Evolutionary conservation across 768 basidiomycete species (phyloP).

Genomic region (Psilocybe tampanensis): DNA sequence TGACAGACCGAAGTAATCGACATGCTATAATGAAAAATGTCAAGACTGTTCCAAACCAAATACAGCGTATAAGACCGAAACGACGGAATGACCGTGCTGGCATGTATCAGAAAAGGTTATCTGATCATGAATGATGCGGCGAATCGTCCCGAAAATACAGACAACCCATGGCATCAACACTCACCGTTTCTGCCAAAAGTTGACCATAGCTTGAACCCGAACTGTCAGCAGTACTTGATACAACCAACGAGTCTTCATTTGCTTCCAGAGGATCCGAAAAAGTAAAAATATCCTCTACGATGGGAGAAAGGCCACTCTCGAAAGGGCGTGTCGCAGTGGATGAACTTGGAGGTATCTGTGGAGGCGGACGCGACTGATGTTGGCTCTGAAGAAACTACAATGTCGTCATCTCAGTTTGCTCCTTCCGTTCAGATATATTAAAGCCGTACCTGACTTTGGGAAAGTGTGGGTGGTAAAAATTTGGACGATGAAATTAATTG

Average conservation of each 20-base stretch:
- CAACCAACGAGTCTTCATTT: constrained; percentile 7
- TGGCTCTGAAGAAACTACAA: constrained; percentile 6
- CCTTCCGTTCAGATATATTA: background rate
- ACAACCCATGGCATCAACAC: background rate
- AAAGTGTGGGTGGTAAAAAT: background rate
- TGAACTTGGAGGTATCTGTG: constrained; percentile 10
- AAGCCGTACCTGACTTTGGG: background rate
- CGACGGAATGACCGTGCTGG: background rate
- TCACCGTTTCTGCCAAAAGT: constrained; percentile 22
- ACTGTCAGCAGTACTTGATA: constrained; percentile 20
- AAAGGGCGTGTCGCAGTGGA: constrained; percentile 25
- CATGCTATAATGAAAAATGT: constrained; percentile 10
- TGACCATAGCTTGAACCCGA: constrained; percentile 33
- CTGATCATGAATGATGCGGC: background rate
- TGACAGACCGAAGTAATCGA: constrained; percentile 17
- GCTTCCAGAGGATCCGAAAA: constrained; percentile 16
- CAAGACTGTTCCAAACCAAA: background rate
- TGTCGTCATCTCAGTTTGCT: background rate
- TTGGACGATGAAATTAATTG: background rate
- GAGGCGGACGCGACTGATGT: background rate
- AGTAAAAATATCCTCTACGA: constrained; percentile 35
- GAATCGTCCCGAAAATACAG: background rate
- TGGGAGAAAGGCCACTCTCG: constrained; percentile 37
- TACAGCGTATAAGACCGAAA: background rate
- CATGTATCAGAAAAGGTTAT: background rate